Evolutionary conservation across 495 filamentous ascomycete species (phyloP).

Genomic region (Cercophora newfieldiana): DNA sequence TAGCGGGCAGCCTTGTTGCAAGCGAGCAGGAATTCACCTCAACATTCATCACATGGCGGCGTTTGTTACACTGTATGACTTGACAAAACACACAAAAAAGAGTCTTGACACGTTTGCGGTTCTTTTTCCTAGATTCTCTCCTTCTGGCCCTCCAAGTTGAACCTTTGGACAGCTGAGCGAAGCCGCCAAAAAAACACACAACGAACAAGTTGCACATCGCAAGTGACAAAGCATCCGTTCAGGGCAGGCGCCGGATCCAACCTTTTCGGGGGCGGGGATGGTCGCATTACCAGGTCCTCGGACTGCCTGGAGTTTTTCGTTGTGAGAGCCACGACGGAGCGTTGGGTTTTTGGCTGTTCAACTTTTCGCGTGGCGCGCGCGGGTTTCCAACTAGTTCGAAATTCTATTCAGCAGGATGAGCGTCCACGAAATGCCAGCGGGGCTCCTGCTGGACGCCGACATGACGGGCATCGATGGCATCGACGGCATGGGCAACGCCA

Average conservation of each 20-base stretch:
- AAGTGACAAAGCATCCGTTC: no score
- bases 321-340: no score
- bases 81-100: neutral
- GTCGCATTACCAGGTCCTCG: no score
- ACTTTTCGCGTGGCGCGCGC: neutral
- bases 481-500: conserved; percentile 57
- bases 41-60: neutral
- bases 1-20: neutral
- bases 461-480: conserved; percentile 71
- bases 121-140: neutral
- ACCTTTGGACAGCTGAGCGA: no score
- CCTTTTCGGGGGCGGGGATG: no score
- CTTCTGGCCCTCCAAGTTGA: no score
- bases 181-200: no score
- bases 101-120: neutral
- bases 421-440: conserved; percentile 25
- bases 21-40: neutral
- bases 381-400: neutral
- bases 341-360: no score
- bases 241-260: no score
- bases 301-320: no score
- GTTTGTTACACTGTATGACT: neutral
- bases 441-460: conserved; percentile 21
- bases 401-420: conserved; percentile 7
- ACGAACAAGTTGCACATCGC: no score